Conservation (phyloP, 2,329 filamentous ascomycete genomes). For the Aspergillus caelatus region DNA sequence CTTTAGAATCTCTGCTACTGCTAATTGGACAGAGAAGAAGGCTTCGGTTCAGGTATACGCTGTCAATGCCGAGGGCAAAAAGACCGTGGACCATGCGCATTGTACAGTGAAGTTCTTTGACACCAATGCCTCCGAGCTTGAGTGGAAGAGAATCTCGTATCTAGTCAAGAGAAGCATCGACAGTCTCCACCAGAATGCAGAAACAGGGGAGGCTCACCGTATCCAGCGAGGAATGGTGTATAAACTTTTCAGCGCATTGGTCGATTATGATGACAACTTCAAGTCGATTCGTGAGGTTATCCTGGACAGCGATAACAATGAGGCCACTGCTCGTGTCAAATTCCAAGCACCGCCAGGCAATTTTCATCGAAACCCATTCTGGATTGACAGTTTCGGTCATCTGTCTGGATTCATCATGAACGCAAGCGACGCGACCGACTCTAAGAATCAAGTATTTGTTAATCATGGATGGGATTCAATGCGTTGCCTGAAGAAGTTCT, state of each 20-base stretch:
- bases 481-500: slow-evolving; percentile 57
- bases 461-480: slow-evolving; percentile 65
- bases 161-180: slow-evolving; percentile 67
- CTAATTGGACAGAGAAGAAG: slow-evolving; percentile 2
- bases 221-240: slow-evolving; percentile 76
- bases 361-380: slow-evolving; percentile 62
- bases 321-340: slow-evolving; percentile 57
- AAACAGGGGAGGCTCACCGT: slow-evolving; percentile 69
- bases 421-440: slow-evolving; percentile 60
- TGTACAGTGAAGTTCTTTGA: slow-evolving; percentile 3
- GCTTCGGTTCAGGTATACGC: slow-evolving; percentile 11
- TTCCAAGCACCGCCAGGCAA: slow-evolving; percentile 60
- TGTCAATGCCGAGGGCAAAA: slow-evolving; percentile 5
- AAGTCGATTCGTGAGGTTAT: slow-evolving; percentile 63
- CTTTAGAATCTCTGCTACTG: slow-evolving; percentile 11
- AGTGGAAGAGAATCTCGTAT: slow-evolving; percentile 65
- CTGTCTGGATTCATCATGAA: slow-evolving; percentile 64
- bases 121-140: not conserved
- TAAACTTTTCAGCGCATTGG: slow-evolving; percentile 67
- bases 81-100: slow-evolving; percentile 9
- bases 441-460: slow-evolving; percentile 62
- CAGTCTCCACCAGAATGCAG: slow-evolving; percentile 61
- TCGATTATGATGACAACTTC: slow-evolving; percentile 60
- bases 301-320: slow-evolving; percentile 57
- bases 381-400: slow-evolving; percentile 61